Conservation (phyloP, 768 basidiomycete genomes). For the Zangia roseola region DNA sequence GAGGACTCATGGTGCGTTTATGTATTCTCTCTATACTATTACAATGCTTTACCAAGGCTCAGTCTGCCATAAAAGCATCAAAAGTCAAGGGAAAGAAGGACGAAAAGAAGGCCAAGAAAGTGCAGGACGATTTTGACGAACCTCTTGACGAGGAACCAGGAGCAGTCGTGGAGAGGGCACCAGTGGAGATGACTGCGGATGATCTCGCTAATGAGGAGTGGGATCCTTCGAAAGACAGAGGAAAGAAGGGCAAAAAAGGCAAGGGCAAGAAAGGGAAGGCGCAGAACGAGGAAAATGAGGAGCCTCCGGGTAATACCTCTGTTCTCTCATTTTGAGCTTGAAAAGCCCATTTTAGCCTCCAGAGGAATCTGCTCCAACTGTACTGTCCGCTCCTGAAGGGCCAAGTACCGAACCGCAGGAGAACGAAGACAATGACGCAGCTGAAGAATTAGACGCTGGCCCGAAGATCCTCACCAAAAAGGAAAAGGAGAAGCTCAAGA, state of each 20-base stretch:
- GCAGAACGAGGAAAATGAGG: slow-evolving; percentile 14
- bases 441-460: slow-evolving; percentile 52
- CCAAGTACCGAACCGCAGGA: slow-evolving; percentile 32
- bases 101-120: slow-evolving; percentile 48
- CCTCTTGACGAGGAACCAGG: slow-evolving; percentile 26
- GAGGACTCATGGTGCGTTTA: slow-evolving; percentile 68
- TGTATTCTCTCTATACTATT: slow-evolving; percentile 3
- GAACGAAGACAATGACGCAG: slow-evolving; percentile 42
- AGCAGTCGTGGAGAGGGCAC: slow-evolving; percentile 34
- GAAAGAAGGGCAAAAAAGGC: slow-evolving; percentile 22
- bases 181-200: slow-evolving; percentile 61
- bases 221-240: slow-evolving; percentile 41
- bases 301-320: slow-evolving; percentile 9
- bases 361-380: slow-evolving; percentile 26
- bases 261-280: slow-evolving; percentile 22
- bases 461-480: slow-evolving; percentile 83
- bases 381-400: slow-evolving; percentile 27
- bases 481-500: slow-evolving; percentile 96
- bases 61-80: slow-evolving; percentile 67
- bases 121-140: slow-evolving; percentile 32
- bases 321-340: background rate
- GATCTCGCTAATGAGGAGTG: slow-evolving; percentile 75
- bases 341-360: background rate
- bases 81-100: slow-evolving; percentile 52
- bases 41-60: background rate